Evolutionary conservation across 345 rosid genomes (phyloP).

Genomic region (Populus tremula): DNA sequence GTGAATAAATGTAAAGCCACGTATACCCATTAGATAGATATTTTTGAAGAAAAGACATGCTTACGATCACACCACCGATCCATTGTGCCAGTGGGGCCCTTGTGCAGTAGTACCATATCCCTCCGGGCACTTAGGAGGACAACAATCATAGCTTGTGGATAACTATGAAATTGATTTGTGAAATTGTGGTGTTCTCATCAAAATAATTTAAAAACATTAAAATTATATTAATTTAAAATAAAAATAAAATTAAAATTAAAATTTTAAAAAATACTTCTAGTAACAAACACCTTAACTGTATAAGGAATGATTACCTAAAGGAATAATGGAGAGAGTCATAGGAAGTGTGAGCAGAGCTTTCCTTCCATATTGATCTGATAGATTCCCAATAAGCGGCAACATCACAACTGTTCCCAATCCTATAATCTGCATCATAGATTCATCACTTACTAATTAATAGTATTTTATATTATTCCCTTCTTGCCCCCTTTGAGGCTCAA

Average conservation of each 20-base stretch:
- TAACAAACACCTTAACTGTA: too few relatives aligned
- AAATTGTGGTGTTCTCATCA: too few relatives aligned
- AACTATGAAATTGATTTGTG: background rate
- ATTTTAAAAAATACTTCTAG: too few relatives aligned
- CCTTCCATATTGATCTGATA: conserved; percentile 63
- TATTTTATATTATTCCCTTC: background rate
- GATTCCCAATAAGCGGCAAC: conserved; percentile 58
- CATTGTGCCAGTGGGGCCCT: background rate
- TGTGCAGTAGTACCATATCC: background rate
- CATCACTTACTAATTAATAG: background rate
- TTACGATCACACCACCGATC: background rate
- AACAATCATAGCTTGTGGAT: background rate
- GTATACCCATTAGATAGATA: background rate
- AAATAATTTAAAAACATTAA: too few relatives aligned
- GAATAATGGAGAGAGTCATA: conserved; percentile 45
- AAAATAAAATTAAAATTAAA: too few relatives aligned
- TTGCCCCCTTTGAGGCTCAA: background rate
- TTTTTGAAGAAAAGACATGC: background rate
- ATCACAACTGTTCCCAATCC: conserved; percentile 55
- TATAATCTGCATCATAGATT: conserved; percentile 40
- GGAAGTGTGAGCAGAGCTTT: conserved; percentile 66
- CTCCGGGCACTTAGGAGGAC: background rate
- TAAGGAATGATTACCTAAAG: conserved; percentile 31
- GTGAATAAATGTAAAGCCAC: too few relatives aligned
- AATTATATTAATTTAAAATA: too few relatives aligned